phyloP scores from a whole-genome alignment of 1,284 basidiomycete genomes.

The Cryptococcus sp. region DNA sequence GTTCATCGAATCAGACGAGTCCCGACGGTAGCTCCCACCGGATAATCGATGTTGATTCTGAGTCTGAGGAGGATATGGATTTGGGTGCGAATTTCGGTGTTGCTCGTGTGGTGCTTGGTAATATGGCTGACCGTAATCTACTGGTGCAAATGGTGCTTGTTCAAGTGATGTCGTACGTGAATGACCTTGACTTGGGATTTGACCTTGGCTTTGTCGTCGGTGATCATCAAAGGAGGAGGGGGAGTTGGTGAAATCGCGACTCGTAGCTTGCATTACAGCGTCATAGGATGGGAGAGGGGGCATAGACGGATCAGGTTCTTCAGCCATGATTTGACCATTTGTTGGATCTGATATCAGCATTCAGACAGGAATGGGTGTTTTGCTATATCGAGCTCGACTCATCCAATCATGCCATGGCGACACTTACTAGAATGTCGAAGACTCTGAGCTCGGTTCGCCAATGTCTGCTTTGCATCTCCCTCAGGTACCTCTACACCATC shows the following conservation, averaged over 20 bases:
- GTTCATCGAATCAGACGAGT: not conserved
- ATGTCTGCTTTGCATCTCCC: conserved; percentile 6
- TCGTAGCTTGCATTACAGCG: conserved; percentile 29
- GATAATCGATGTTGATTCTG: not conserved
- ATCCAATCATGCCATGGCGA: not conserved
- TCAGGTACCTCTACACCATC: conserved; percentile 6
- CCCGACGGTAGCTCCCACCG: conserved; percentile 8
- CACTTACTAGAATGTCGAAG: conserved; percentile 26
- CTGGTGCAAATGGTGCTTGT: conserved; percentile 36
- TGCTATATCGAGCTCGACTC: not conserved
- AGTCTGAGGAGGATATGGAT: conserved; percentile 3
- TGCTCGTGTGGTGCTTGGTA: conserved; percentile 6
- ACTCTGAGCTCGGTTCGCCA: conserved; percentile 20
- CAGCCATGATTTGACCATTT: not conserved
- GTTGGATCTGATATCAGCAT: not conserved
- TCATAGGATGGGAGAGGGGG: conserved; percentile 34
- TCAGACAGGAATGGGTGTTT: not conserved
- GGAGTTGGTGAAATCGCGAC: conserved; percentile 14
- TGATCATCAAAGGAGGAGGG: conserved; percentile 16
- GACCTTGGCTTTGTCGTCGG: not conserved
- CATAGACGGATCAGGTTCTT: conserved; percentile 15
- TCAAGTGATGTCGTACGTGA: conserved; percentile 20
- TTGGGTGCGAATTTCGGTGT: conserved; percentile 4
- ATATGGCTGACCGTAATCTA: conserved; percentile 35
- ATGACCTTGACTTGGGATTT: not conserved